phyloP scores from a whole-genome alignment of 2,329 filamentous ascomycete species.

The Boeremia lycopersici region DNA sequence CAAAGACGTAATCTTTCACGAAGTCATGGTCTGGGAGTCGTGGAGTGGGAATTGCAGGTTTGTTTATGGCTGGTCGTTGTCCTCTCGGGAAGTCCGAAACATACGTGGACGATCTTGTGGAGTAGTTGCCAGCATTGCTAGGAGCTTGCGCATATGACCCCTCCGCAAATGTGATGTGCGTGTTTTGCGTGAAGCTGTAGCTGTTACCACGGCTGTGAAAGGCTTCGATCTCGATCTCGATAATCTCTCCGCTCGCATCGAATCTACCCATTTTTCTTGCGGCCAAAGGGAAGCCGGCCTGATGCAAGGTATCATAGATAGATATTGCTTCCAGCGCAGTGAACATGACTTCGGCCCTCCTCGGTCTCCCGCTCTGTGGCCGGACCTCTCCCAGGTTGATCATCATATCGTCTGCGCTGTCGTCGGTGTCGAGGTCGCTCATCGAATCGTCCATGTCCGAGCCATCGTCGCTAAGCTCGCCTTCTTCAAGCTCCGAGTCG shows the following conservation, averaged over 20 bases:
- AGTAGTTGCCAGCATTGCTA: neutral
- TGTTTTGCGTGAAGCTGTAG: neutral
- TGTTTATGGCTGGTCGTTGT: constrained; percentile 15
- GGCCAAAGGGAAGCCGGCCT: constrained; percentile 23
- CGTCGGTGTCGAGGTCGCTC: constrained; percentile 20
- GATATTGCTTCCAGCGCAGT: constrained; percentile 23
- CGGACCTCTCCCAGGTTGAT: constrained; percentile 29
- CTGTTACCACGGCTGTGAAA: constrained; percentile 1
- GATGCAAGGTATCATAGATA: constrained; percentile 22
- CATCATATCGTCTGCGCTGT: constrained; percentile 25
- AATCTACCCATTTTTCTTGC: constrained; percentile 19
- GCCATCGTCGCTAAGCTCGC: constrained; percentile 21
- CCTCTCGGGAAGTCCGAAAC: constrained; percentile 15
- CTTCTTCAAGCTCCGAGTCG: constrained; percentile 20
- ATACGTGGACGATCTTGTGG: constrained; percentile 9
- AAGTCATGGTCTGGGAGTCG: constrained; percentile 13
- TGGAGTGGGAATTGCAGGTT: constrained; percentile 12
- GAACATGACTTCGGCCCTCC: constrained; percentile 28
- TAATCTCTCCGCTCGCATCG: constrained; percentile 14
- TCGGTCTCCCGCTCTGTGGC: neutral
- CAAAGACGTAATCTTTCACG: constrained; percentile 29
- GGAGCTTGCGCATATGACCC: neutral
- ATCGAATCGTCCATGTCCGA: constrained; percentile 11
- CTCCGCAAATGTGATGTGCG: constrained; percentile 4
- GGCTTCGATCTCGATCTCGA: constrained; percentile 8